Base-by-base conservation (phyloP, 2,329 filamentous ascomycete species). In the Fusarium mundagurra region DNA sequence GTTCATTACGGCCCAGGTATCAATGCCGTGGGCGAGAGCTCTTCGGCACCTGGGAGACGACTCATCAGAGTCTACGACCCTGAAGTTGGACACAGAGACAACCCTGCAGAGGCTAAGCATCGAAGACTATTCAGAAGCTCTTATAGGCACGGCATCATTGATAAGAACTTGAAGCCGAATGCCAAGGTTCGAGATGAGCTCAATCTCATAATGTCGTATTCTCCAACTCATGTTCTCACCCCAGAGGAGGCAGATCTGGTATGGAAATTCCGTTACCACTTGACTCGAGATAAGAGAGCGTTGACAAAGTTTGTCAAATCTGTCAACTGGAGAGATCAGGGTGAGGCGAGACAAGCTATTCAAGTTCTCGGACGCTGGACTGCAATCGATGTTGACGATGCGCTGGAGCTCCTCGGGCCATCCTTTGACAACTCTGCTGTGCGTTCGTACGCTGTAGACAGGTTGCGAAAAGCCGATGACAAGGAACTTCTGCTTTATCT, bases 241-340 rank as follows among this genome's bases (percentile, higher is more conserved):
- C 90, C 94, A 0, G 95, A 98, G 81, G 96, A 99, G 82, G 97
- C 97, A 80, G 96, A 99, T 82, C 88, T 98, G 59, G 91, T 99
- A 27, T 99, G 97, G 97, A 96, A 97, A 78, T 99, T 98, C 84
- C 90, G 96, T 67, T 97, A 98, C 82, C 96, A 98, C 81, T 84
- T 99, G 29, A 96, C 95, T 2, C 89, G 95, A 65, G 95, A 99
- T 81, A 99, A 99, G 83, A 88, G 93, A 77, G 93, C 96, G 6
- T 86, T 98, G 66, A 99, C 96, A 39, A 99, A 99, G 79, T 97
- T 99, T 77, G 94, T 98, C 81, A 99, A 98, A 82, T 98, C 96
- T 1, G 96, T 98, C 44, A 95, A 97, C 75, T 99, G 96, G 96
- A 91, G 90, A 57, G 96, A 98, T 81, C 89, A 90, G 53, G 91